phyloP scores from a whole-genome alignment of 2,329 filamentous ascomycete species.

The Microsporum audouinii region DNA sequence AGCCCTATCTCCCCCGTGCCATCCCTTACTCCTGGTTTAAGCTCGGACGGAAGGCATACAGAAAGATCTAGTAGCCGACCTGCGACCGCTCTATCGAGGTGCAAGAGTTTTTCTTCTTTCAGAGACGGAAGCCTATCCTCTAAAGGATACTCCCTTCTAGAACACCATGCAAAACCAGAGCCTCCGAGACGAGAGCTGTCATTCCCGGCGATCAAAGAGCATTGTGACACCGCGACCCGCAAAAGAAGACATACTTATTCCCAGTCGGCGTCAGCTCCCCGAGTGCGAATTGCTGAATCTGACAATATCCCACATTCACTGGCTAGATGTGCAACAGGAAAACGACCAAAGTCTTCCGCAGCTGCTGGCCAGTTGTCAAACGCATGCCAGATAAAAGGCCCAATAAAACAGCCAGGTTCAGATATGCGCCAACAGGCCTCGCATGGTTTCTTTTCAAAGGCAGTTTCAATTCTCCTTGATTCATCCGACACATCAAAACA shows the following conservation, averaged over 20 bases:
- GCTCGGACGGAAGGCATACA: background rate
- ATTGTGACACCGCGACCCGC: conserved; percentile 10
- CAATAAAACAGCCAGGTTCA: background rate
- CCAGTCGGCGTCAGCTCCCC: conserved; percentile 20
- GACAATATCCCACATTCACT: background rate
- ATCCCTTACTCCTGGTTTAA: conserved; percentile 1
- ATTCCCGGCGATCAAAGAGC: conserved; percentile 14
- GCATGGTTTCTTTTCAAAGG: conserved; percentile 9
- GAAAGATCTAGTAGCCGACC: background rate
- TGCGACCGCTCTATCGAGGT: background rate
- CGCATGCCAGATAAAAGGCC: background rate
- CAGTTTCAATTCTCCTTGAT: conserved; percentile 5
- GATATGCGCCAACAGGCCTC: conserved; percentile 9
- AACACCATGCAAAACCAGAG: conserved; percentile 20
- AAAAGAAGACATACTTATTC: conserved; percentile 32
- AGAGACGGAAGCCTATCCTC: conserved; percentile 23
- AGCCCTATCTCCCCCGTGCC: conserved; percentile 1
- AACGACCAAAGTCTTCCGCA: background rate
- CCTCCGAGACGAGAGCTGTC: conserved; percentile 12
- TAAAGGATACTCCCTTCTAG: conserved; percentile 24
- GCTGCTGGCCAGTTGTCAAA: background rate
- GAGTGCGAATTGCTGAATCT: conserved; percentile 16
- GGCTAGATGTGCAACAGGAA: background rate
- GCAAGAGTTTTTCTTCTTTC: conserved; percentile 18
- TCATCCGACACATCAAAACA: conserved; percentile 6